phyloP scores from a whole-genome alignment of 495 filamentous ascomycete genomes.

The Penicillium argentinense region DNA sequence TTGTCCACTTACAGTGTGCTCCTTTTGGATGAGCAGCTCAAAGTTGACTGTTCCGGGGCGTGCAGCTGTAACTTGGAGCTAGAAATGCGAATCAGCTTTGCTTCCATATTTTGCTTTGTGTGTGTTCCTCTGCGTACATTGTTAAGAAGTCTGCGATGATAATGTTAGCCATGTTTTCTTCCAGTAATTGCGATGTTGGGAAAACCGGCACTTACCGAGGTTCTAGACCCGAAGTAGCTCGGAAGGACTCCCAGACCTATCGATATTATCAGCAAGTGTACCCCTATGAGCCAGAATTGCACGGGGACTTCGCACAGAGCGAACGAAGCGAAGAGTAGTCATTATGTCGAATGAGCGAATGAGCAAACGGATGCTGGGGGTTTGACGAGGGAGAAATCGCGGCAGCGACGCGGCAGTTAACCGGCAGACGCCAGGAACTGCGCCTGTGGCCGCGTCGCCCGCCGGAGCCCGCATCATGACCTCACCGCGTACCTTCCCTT shows the following conservation, averaged over 20 bases:
- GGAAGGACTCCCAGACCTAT: conserved; percentile 80
- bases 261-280: neutral
- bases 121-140: conserved; percentile 24
- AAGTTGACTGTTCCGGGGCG: conserved; percentile 80
- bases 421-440: too few relatives aligned
- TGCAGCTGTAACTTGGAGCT: conserved; percentile 78
- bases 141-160: conserved; percentile 38
- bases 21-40: conserved; percentile 78
- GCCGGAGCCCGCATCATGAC: conserved; percentile 26
- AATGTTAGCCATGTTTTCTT: conserved; percentile 19
- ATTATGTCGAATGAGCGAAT: conserved; percentile 29
- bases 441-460: conserved; percentile 31
- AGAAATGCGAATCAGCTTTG: conserved; percentile 5
- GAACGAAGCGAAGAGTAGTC: conserved; percentile 61
- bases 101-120: neutral
- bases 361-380: too few relatives aligned
- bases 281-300: neutral
- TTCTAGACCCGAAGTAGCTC: conserved; percentile 79
- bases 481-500: conserved; percentile 11
- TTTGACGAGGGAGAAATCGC: too few relatives aligned
- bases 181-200: neutral
- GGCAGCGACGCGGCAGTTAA: conserved; percentile 7
- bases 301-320: conserved; percentile 46
- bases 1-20: conserved; percentile 71
- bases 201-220: conserved; percentile 61